Percentiles rank a stretch among this genome's conserved stretches.
phyloP scores from a whole-genome alignment of 208 protist genomes.

The Crithidia brevicula region DNA sequence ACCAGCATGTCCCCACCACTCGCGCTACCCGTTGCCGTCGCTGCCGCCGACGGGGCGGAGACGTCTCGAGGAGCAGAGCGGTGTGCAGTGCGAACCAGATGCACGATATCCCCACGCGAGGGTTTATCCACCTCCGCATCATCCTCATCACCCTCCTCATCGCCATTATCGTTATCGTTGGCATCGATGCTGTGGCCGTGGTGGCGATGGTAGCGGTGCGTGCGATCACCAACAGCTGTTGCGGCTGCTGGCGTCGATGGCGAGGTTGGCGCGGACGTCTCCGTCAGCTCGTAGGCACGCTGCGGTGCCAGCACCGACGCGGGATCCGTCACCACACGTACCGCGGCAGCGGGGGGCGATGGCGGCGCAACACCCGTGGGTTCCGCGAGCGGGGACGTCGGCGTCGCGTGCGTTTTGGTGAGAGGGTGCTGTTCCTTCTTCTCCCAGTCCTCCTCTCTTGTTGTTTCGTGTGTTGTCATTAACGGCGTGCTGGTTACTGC shows the following conservation, averaged over 20 bases:
- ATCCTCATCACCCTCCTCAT: neutral
- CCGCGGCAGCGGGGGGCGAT: neutral
- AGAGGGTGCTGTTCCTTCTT: neutral
- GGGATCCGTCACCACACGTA: neutral
- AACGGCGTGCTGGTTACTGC: too few relatives aligned
- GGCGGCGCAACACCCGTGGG: too few relatives aligned
- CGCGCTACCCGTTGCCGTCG: neutral
- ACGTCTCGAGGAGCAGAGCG: too few relatives aligned
- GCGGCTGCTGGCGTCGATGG: neutral
- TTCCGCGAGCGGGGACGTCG: neutral
- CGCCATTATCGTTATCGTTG: too few relatives aligned
- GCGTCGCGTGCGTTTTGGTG: neutral
- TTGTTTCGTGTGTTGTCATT: too few relatives aligned
- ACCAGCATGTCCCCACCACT: too few relatives aligned
- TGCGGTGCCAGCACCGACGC: neutral
- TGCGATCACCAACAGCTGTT: neutral
- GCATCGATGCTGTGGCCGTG: too few relatives aligned
- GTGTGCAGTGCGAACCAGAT: neutral
- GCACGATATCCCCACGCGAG: conserved; percentile 3
- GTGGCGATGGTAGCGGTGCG: too few relatives aligned
- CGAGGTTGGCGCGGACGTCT: too few relatives aligned
- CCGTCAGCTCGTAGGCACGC: too few relatives aligned
- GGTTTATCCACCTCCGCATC: conserved; percentile 4
- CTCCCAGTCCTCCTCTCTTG: too few relatives aligned
- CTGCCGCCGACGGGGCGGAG: too few relatives aligned